Percentiles rank a stretch among this genome's conserved stretches.
These are phyloP conservation scores for Linum usitatissimum DNA, from an alignment of 345 rosid species.

Conservation along the genomic window DNA sequence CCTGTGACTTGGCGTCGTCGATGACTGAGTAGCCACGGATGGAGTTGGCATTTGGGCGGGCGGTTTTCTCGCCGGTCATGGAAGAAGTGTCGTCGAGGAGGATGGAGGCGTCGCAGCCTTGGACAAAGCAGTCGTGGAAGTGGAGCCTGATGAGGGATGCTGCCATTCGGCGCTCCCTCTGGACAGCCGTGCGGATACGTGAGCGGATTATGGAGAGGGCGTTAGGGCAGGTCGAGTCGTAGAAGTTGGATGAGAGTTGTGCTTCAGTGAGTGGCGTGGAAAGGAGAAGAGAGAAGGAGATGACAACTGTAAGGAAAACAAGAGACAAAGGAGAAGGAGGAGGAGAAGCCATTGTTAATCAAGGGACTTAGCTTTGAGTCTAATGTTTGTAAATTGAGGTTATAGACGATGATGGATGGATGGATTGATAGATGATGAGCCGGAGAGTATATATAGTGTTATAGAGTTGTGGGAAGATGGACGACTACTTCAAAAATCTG, in stretches of 20 bases:
- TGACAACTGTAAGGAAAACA: not conserved
- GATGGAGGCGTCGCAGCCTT: constrained; percentile 22
- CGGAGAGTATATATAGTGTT: no score
- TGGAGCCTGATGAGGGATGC: not conserved
- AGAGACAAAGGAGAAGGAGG: no score
- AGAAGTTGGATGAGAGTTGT: constrained; percentile 39
- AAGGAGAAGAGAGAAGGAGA: not conserved
- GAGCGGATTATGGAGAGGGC: constrained; percentile 35
- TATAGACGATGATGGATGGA: no score
- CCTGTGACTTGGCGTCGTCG: constrained; percentile 13
- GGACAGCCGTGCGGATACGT: constrained; percentile 17
- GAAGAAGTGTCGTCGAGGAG: constrained; percentile 13
- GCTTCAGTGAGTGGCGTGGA: constrained; percentile 19
- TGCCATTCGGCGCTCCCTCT: not conserved
- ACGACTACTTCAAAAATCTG: no score
- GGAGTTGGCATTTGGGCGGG: constrained; percentile 7
- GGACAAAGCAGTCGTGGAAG: constrained; percentile 1
- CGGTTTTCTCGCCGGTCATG: constrained; percentile 14
- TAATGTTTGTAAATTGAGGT: no score
- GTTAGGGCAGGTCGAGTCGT: constrained; percentile 34
- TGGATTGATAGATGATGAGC: no score
- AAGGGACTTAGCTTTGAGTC: no score
- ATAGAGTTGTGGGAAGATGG: no score
- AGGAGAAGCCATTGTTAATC: not conserved
- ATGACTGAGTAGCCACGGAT: constrained; percentile 15